phyloP scores from a whole-genome alignment of 148 eudicot species.

The Spergularia bocconei region DNA sequence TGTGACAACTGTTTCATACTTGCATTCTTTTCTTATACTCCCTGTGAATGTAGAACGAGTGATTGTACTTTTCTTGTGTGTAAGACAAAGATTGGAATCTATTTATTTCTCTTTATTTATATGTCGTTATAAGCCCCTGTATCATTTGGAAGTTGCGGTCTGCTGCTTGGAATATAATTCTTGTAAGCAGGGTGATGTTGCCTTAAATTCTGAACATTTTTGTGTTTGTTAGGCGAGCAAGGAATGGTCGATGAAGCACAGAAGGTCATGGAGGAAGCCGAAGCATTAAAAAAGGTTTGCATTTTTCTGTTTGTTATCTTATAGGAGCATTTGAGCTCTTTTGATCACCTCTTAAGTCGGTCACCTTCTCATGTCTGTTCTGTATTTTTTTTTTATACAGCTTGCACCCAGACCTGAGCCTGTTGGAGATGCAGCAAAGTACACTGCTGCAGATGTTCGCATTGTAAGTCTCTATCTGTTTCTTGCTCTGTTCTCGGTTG shows the following conservation, averaged over 20 bases:
- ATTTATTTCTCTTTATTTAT: background rate
- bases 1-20: background rate
- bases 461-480: slow-evolving; percentile 51
- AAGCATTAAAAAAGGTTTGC: slow-evolving; percentile 84
- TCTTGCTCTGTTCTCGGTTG: background rate
- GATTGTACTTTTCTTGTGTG: too few relatives aligned
- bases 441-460: slow-evolving; percentile 93
- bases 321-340: slow-evolving; percentile 2
- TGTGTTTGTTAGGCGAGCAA: slow-evolving; percentile 68
- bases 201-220: slow-evolving; percentile 14
- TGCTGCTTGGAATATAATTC: background rate
- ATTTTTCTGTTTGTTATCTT: background rate
- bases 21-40: background rate
- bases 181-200: background rate
- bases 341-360: background rate
- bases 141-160: background rate
- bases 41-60: background rate
- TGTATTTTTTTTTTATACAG: slow-evolving; percentile 34
- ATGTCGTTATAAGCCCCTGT: background rate
- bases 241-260: slow-evolving; percentile 98
- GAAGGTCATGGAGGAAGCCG: slow-evolving; percentile 95
- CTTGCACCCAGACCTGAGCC: slow-evolving; percentile 82
- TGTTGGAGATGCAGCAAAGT: slow-evolving; percentile 62
- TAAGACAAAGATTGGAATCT: background rate
- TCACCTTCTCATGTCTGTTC: slow-evolving; percentile 2